Base-by-base conservation (phyloP, 2,329 filamentous ascomycete genomes). In the Ophiostoma ulmi region DNA sequence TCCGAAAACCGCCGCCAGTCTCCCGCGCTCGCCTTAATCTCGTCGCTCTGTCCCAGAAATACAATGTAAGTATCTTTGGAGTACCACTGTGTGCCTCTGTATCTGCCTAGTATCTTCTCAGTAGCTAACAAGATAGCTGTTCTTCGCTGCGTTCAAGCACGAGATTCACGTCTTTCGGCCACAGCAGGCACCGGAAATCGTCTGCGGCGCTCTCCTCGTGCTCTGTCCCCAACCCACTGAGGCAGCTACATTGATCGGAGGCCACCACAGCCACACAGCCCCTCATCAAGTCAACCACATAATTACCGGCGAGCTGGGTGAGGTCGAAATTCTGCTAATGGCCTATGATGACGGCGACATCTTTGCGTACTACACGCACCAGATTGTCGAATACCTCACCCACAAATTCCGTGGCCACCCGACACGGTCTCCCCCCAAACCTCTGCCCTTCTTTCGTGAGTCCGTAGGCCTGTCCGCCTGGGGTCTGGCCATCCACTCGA, bases 391-490 rank as follows among this genome's bases (percentile, higher is more conserved):
- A 14, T 81, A 80, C 55, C 78, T 89, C 38, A 70, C 22, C 22
- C 26, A 52, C n/a, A 26, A 44, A 0, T 14, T 10, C 17, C 65
- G 65, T 14, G 41, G 26, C 26, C n/a, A 17, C 65, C 22, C 39
- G n/a, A 36, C 22, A 5, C 36, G 38, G 20, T 38, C 61, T 11
- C 31, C 65, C 22, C 10, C 8, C 1, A 48, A 48, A 1, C 67
- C 67, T 1, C 20, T 3, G 3, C 81, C 82, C 0, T 91, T 97
- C 76, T 91, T 97, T 71, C 87, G 88, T 72, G 86, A 91, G 52
- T 93, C 91, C 77, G 93, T 97, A 2, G 87, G 87, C 1, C 81
- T 80, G 35, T 94, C 92, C 72, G 94, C 94, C 2, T 99, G 95
- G 95, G 95, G 94, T 0, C 80, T 97, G 67, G 90, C 93, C 8